Evolutionary conservation across 805 yeast genomes (phyloP), one percentile per base, ranked within the genome.

Genomic region (Wickerhamomyces silvicola): DNA sequence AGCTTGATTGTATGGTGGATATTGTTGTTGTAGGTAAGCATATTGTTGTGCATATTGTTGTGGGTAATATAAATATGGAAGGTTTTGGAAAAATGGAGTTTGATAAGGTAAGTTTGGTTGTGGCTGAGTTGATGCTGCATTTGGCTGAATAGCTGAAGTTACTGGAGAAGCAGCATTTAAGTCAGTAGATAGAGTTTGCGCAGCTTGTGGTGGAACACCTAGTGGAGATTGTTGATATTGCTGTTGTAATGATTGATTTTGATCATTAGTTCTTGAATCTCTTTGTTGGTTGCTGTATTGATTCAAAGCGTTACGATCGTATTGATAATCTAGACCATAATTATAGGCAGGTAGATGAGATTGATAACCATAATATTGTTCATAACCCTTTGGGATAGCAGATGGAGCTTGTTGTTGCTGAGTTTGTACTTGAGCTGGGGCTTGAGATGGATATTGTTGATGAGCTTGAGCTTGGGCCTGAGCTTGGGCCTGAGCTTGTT

Each of bases 311-410:
- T 26, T 16, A 26, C 33, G 41, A 21, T 28, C 36, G n/a, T 28
- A 31, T 33, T 32, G 42, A 29, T 31, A 37, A 30, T 36, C 46
- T 25, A 31, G 22, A 28, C 27, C 40, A 31, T 35, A 34, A 35
- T 28, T 35, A 38, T 27, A 43, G 32, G 33, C 41, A 26, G 36
- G n/a, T n/a, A n/a, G 41, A 23, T 30, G 42, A 24, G 32, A 41
- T 36, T 38, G 48, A 41, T 20, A 44, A 21, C 42, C 48, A 33
- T 39, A 46, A 35, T 30, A 44, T 37, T 54, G 54, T 27, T 62
- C 65, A 29, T 57, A 55, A 32, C 60, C 65, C 36, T 55, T 47
- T 32, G 56, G 51, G 33, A 51, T 48, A 24, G 48, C 52, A 30
- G 38, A 28, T 13, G 37, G 45, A 28, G 29, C 42, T 35, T 36